Evolutionary conservation across 768 basidiomycete genomes (phyloP), one percentile per base, ranked within the genome.

Genomic region (Lactarius akahatsu): DNA sequence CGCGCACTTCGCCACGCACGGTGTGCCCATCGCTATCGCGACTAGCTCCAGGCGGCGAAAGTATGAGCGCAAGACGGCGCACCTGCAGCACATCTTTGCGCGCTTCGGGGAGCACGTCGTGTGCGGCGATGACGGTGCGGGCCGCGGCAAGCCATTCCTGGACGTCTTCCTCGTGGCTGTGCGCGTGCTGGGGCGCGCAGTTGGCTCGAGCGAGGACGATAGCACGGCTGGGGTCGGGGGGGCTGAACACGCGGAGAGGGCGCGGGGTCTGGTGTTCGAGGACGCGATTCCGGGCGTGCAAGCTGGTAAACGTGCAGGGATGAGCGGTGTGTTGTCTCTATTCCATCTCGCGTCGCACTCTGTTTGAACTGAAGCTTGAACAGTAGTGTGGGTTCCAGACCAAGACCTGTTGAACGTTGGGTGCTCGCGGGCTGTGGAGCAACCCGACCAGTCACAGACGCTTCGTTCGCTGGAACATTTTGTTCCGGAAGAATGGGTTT

Each of bases 371-470:
- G 15, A 16, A 43, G 55, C n/a, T 52, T 50, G 64, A 54, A 38
- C 70, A 93, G 92, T 93, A 38, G 80, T 92, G 2, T 96, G 93
- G 93, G 84, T 94, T 18, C 93, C 93, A 1, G 93, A 95, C 71
- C 71, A 81, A 9, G 86, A 88, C 62, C 77, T 95, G 9, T 74
- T 88, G 38, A 76, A 80, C 3, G 75, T 87, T 3, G 80, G 78
- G 76, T 76, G n/a, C 77, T 83, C 71, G 65, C 77, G 61, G 57
- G 59, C 50, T 4, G 60, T 64, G 1, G 82, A 87, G 74, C 76
- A 71, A 70, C 81, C 89, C 13, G 87, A 92, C 70, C 80, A n/a
- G n/a, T n/a, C n/a, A n/a, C 80, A 85, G 71, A 81, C 80, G 1
- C 73, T 94, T 7, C 73, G 71, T 52, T 87, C 89, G 4, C 73